Conservation (phyloP, 345 rosid genomes). For the Dovyalis caffra region DNA sequence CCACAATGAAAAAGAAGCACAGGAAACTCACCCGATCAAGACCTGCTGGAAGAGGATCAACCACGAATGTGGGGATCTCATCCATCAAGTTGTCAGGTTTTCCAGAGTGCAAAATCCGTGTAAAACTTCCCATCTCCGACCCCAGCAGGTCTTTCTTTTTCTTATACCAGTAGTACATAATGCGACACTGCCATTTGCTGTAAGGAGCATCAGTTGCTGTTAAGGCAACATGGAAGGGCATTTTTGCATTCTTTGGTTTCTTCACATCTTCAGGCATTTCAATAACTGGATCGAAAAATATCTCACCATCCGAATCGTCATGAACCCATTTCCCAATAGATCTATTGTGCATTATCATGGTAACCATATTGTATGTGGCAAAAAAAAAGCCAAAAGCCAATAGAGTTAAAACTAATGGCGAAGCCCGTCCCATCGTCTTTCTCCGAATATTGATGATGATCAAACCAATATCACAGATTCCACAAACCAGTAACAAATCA, state of each 20-base stretch:
- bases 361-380: constrained; percentile 70
- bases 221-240: constrained; percentile 71
- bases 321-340: constrained; percentile 5
- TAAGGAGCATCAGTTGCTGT: constrained; percentile 87
- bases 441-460: constrained; percentile 21
- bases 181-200: constrained; percentile 94
- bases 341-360: constrained; percentile 32
- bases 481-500: not conserved
- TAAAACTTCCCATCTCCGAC: constrained; percentile 93
- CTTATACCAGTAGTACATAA: constrained; percentile 95
- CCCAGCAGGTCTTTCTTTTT: constrained; percentile 68
- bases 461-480: constrained; percentile 10
- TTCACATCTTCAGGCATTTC: constrained; percentile 54
- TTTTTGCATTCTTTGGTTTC: constrained; percentile 29
- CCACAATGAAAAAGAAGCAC: not conserved
- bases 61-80: constrained; percentile 87
- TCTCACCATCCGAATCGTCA: constrained; percentile 22
- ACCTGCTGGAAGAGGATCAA: constrained; percentile 91
- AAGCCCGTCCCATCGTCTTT: constrained; percentile 55
- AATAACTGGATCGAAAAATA: constrained; percentile 60
- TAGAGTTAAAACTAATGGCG: constrained; percentile 51
- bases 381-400: constrained; percentile 66
- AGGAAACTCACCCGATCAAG: constrained; percentile 59
- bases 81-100: constrained; percentile 80
- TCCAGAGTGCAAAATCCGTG: constrained; percentile 91